Evolutionary conservation across 306 rosid genomes (phyloP).

Genomic region (Cucurbita moschata): DNA sequence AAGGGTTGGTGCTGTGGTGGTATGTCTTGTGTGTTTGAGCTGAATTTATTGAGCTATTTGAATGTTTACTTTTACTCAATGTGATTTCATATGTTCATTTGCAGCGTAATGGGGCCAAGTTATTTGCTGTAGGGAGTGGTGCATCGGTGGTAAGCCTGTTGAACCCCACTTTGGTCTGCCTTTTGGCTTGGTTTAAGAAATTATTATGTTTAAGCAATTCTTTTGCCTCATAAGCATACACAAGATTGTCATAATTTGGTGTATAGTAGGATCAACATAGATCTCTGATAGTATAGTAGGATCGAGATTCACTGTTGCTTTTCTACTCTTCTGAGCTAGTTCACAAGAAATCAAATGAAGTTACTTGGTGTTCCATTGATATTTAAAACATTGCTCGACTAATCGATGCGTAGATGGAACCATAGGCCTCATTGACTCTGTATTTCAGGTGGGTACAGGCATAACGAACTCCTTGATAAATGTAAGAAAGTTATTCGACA

Average conservation of each 20-base stretch:
- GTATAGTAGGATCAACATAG: no score
- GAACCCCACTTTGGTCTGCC: not conserved
- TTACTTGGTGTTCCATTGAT: not conserved
- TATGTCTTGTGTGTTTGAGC: conserved; percentile 6
- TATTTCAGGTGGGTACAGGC: conserved; percentile 68
- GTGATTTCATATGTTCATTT: not conserved
- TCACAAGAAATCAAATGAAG: not conserved
- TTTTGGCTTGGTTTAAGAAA: not conserved
- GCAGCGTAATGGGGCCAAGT: conserved; percentile 36
- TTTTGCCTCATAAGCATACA: not conserved
- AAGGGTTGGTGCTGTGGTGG: conserved; percentile 31
- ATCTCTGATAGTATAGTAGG: no score
- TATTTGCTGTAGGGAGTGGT: conserved; percentile 28
- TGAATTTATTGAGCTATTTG: not conserved
- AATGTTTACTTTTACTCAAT: not conserved
- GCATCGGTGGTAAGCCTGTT: conserved; percentile 29
- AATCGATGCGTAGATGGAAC: not conserved
- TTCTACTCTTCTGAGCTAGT: no score
- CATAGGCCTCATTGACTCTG: not conserved
- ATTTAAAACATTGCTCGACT: not conserved
- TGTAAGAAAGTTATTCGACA: conserved; percentile 54
- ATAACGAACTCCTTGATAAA: conserved; percentile 68
- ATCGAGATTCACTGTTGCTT: no score
- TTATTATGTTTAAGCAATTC: not conserved
- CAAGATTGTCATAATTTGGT: not conserved